These are phyloP conservation scores for Botrytis medusae DNA, from an alignment of 2,329 filamentous ascomycete species.

Conservation along the genomic window DNA sequence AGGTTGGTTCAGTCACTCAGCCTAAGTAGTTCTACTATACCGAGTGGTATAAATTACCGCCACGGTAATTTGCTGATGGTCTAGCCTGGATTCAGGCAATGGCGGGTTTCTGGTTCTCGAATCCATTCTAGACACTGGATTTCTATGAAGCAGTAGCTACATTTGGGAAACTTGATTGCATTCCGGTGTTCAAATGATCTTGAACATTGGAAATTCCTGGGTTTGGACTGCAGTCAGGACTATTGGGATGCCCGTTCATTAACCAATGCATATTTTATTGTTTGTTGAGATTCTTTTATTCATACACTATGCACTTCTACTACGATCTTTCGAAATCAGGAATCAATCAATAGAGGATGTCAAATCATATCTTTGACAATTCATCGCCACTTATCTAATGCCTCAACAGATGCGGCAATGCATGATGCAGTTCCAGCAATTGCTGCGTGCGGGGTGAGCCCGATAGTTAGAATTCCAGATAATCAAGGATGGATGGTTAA, in stretches of 20 bases:
- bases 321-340: background rate
- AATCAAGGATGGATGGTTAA: conserved; percentile 58
- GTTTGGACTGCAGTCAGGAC: background rate
- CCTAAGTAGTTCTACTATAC: background rate
- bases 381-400: background rate
- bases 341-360: background rate
- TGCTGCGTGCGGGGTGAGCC: conserved; percentile 54
- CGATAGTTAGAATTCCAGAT: conserved; percentile 58
- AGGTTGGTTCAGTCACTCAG: too few species aligned
- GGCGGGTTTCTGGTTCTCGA: background rate
- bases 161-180: background rate
- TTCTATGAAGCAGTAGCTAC: background rate
- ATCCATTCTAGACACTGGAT: background rate
- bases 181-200: background rate
- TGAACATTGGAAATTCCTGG: background rate
- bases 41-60: background rate
- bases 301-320: background rate
- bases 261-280: background rate
- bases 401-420: conserved; percentile 51
- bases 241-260: background rate
- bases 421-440: conserved; percentile 58
- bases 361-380: background rate
- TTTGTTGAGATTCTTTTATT: background rate
- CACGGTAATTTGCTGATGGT: background rate
- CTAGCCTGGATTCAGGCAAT: background rate